A percentile compares a stretch with the other conserved stretches of the same genome.
Evolutionary conservation across 225 moss, liverwort and hornwort genomes (phyloP).

Genomic region (Ulota crispa): DNA sequence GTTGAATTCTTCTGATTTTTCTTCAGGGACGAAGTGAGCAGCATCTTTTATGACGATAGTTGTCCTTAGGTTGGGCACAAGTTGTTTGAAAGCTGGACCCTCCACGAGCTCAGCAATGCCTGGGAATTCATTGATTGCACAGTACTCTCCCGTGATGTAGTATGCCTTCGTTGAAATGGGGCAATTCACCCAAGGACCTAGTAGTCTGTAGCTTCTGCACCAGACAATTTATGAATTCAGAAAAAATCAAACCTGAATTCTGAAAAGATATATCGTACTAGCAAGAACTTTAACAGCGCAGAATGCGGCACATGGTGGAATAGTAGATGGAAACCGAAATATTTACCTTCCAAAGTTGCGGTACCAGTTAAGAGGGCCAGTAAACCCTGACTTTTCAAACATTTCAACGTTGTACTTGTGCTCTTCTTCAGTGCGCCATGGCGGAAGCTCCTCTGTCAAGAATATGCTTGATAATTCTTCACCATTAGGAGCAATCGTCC

Average conservation of each 20-base stretch:
- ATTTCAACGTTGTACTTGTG: conserved; percentile 38
- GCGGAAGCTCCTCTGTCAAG: conserved; percentile 26
- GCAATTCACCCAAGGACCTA: conserved; percentile 23
- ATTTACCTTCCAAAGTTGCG: conserved; percentile 36
- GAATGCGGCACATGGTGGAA: background rate
- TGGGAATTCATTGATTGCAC: background rate
- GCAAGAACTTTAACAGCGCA: background rate
- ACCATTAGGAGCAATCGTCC: conserved; percentile 40
- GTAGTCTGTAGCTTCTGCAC: conserved; percentile 11
- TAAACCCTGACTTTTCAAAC: conserved; percentile 45
- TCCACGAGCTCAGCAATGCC: background rate
- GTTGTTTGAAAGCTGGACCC: conserved; percentile 8
- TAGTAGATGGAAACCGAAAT: background rate
- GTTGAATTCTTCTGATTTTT: conserved; percentile 29
- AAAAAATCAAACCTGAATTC: background rate
- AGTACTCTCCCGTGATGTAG: conserved; percentile 23
- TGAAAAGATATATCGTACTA: background rate
- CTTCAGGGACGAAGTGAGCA: conserved; percentile 37
- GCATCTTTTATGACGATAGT: conserved; percentile 14
- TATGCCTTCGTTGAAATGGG: conserved; percentile 13
- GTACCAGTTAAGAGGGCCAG: conserved; percentile 47
- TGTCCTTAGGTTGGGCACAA: conserved; percentile 10
- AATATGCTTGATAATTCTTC: conserved; percentile 40
- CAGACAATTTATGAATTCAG: background rate
- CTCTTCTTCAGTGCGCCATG: conserved; percentile 48